Evolutionary conservation across 768 basidiomycete genomes (phyloP), one percentile per base, ranked within the genome.

Genomic region (Paxillus rubicundulus): DNA sequence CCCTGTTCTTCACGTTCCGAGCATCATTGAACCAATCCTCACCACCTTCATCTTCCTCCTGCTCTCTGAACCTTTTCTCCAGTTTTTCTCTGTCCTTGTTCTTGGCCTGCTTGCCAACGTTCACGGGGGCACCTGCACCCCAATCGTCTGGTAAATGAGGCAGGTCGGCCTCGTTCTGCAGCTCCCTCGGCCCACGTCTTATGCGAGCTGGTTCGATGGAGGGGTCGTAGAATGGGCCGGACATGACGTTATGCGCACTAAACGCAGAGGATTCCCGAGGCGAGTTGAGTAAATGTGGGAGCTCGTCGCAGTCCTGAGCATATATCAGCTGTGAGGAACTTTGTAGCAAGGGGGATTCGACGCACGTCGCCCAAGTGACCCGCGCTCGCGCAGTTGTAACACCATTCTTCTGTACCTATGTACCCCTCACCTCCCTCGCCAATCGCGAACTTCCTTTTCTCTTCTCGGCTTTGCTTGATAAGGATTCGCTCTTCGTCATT

Each of bases 321-420:
- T 32, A 13, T 37, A 14, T 52, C 18, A 34, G 27, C 24, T 45
- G 49, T 39, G 45, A 32, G 14, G 41, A 24, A 44, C 21, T 34
- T 2, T 12, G 10, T 32, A 14, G 17, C 32, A 46, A 13, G 10
- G 20, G 44, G 30, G 17, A 40, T 27, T 47, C 41, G 41, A 74
- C 86, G 70, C 61, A 91, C 89, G 60, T 92, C 90, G 42, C 90
- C 90, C 65, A 86, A 79, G 67, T 92, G 90, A 4, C 87, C 89
- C 46, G 68, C 67, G 27, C 71, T 72, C 38, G 86, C 90, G 57
- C 90, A 92, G 58, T 87, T 88, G 63, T 90, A 89, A 65, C 90
- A 92, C 86, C 86, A 92, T 58, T 82, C 75, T 61, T 89, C 87
- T 32, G 70, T 67, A 5, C 80, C 86, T 49, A 92, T 84, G 66